phyloP scores from a whole-genome alignment of 2,329 filamentous ascomycete genomes.

The Gnomoniopsis smithogilvyi region DNA sequence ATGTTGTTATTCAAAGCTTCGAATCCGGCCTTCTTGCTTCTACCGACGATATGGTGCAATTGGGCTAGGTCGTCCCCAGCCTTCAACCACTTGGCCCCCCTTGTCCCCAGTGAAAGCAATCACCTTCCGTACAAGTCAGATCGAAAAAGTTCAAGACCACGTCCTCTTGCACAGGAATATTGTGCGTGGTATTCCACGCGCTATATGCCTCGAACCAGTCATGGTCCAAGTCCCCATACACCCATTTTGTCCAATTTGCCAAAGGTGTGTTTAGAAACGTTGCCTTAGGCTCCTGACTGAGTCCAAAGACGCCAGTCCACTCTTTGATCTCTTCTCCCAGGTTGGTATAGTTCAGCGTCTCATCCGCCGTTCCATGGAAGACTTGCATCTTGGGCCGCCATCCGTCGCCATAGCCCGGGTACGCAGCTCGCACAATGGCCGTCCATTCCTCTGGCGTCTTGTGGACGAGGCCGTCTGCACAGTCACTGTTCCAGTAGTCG shows the following conservation, averaged over 20 bases:
- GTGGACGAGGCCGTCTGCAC: constrained; percentile 45
- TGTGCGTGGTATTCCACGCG: constrained; percentile 34
- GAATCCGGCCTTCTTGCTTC: neutral
- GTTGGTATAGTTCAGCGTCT: constrained; percentile 48
- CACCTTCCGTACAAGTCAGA: constrained; percentile 27
- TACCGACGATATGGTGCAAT: neutral
- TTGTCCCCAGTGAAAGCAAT: constrained; percentile 36
- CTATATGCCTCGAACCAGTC: constrained; percentile 39
- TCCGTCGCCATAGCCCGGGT: constrained; percentile 45
- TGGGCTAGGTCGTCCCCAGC: neutral
- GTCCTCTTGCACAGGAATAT: constrained; percentile 36
- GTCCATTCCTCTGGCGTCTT: constrained; percentile 33
- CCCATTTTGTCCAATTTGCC: constrained; percentile 33
- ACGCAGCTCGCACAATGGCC: constrained; percentile 36
- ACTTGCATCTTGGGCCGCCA: constrained; percentile 54
- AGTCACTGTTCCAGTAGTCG: constrained; percentile 49
- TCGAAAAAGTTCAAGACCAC: constrained; percentile 35
- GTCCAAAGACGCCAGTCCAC: constrained; percentile 42
- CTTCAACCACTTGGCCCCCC: constrained; percentile 18
- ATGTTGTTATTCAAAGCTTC: too few relatives aligned
- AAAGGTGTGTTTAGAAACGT: constrained; percentile 31
- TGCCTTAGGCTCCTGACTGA: constrained; percentile 26
- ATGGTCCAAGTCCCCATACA: constrained; percentile 27
- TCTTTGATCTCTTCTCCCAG: constrained; percentile 53
- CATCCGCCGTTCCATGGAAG: constrained; percentile 52